Evolutionary conservation across 331 rosid genomes (phyloP), one percentile per base, ranked within the genome.

Genomic region (Acacia pycnantha): DNA sequence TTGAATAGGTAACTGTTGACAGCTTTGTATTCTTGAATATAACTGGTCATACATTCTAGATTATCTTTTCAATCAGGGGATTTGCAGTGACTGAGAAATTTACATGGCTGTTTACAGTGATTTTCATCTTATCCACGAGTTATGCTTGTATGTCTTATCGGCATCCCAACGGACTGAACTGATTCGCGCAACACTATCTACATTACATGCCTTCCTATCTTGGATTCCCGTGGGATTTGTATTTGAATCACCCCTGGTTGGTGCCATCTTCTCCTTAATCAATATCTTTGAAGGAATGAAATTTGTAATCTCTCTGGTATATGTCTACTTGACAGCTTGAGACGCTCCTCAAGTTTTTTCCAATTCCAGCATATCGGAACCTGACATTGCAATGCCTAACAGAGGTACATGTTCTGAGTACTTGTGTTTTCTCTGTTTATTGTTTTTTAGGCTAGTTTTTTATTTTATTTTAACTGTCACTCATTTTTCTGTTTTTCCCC

Each of bases 201-300:
- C 99, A 50, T 84, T 96, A 86, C 99, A 96, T 88, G 98, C 98
- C 77, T 96, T 94, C 79, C 95, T 96, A 77, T 91, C 99, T 43
- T 96, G 99, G 99, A 96, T 96, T 90, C 99, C 99, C 54, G 82
- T 96, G 90, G 99, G 99, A 44, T 96, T 94, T 79, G 91, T 96
- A 78, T 96, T 96, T 86, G 99, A 94, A 86, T 96, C 99, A 77
- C 95, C 97, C 4, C 84, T 96, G 94, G 99, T 96, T 77, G 43
- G 95, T 87, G 29, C 66, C 58, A 2, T 46, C 75, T 79, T 85
- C 46, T 80, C 82, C 73, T 37, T 51, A 48, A 64, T 47, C 82
- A 29, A 72, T 40, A 14, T 41, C 75, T 56, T 64, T 79, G 35
- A 77, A 74, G 78, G 70, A 66, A 48, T 43, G 27, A 40, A 22